Evolutionary conservation across 192 early-diverging fungal species (phyloP).

Genomic region (Allomyces macrogynus): DNA sequence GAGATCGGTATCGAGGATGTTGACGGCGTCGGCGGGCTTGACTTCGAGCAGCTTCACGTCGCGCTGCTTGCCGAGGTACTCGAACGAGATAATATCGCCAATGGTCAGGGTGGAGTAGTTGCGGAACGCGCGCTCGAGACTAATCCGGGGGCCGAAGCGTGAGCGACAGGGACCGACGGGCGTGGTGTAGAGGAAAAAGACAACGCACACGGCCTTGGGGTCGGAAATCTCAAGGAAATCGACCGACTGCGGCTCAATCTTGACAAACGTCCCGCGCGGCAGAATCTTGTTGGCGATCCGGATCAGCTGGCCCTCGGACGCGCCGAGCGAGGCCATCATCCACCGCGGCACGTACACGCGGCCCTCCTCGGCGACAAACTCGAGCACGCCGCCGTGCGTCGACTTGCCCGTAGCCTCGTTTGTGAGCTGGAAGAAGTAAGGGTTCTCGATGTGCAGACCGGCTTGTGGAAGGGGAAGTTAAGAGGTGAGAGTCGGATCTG

Average conservation of each 20-base stretch:
- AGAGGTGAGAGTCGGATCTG: not conserved
- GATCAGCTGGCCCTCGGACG: conserved; percentile 39
- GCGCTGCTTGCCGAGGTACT: conserved; percentile 72
- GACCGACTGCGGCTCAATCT: conserved; percentile 88
- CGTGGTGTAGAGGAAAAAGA: not conserved
- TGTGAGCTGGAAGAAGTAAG: conserved; percentile 73
- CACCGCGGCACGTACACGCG: conserved; percentile 86
- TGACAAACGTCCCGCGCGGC: conserved; percentile 69
- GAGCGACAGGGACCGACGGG: too few species aligned
- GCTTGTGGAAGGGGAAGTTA: conserved; percentile 12
- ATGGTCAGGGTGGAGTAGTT: conserved; percentile 80
- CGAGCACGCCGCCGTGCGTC: conserved; percentile 93
- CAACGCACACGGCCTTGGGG: conserved; percentile 68
- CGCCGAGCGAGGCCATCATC: conserved; percentile 9
- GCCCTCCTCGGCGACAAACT: conserved; percentile 97
- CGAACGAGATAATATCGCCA: conserved; percentile 78
- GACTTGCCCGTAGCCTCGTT: conserved; percentile 30
- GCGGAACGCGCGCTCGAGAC: conserved; percentile 77
- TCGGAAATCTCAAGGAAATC: conserved; percentile 95
- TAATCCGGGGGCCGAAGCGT: conserved; percentile 9
- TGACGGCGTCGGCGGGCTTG: conserved; percentile 54
- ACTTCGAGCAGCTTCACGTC: conserved; percentile 80
- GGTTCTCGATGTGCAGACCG: conserved; percentile 68
- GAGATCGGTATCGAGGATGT: conserved; percentile 93
- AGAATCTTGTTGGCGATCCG: conserved; percentile 58